Percentiles rank a stretch among this genome's conserved stretches.
These are phyloP conservation scores for Alternaria triticina DNA, from an alignment of 2,329 filamentous ascomycete species.

Conservation along the genomic window DNA sequence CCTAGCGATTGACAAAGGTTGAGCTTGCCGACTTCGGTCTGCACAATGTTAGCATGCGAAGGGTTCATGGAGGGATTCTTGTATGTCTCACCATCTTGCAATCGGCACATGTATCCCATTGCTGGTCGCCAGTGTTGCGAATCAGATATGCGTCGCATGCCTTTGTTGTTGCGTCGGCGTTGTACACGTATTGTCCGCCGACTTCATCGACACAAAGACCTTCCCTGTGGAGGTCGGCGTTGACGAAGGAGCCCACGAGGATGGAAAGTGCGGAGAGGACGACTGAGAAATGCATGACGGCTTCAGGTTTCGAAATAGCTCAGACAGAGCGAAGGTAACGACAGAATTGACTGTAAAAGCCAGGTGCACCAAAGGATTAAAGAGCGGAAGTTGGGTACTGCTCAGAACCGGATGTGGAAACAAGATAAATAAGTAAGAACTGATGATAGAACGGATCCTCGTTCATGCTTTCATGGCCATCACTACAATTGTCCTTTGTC, in stretches of 20 bases:
- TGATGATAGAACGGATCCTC: not conserved
- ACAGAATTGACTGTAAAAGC: not conserved
- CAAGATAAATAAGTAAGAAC: not conserved
- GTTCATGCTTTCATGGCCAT: not conserved
- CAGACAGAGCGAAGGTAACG: not conserved
- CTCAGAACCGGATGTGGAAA: not conserved
- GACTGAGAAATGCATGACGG: constrained; percentile 27
- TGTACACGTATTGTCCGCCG: constrained; percentile 28
- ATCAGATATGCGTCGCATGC: constrained; percentile 27
- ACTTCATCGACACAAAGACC: constrained; percentile 28
- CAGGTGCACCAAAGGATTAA: constrained; percentile 6
- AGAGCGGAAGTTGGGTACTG: not conserved
- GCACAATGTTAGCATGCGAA: not conserved
- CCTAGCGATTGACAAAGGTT: constrained; percentile 29
- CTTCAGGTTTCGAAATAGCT: not conserved
- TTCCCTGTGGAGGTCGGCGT: constrained; percentile 27
- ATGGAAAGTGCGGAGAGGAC: constrained; percentile 13
- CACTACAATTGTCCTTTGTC: not conserved
- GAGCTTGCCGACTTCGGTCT: constrained; percentile 27
- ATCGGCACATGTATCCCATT: constrained; percentile 39
- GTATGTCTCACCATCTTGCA: constrained; percentile 28
- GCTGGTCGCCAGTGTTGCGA: constrained; percentile 35
- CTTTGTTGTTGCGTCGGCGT: constrained; percentile 26
- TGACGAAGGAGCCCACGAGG: constrained; percentile 21
- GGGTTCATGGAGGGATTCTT: not conserved